Evolutionary conservation across 371 early-diverging fungal species (phyloP), one percentile per base, ranked within the genome.

Genomic region (Chytridiales sp.): DNA sequence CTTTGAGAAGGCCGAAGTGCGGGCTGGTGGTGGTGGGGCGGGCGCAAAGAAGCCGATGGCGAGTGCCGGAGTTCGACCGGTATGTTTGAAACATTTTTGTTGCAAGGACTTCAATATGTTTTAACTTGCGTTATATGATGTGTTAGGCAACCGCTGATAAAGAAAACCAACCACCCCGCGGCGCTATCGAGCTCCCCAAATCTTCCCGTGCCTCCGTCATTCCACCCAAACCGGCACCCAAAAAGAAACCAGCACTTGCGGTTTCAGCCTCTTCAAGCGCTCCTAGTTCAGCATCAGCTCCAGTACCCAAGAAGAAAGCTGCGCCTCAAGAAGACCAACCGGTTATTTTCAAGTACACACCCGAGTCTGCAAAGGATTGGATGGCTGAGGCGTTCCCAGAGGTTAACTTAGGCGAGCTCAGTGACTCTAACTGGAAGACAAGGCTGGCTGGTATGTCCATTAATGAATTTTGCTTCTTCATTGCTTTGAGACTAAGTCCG

Each of bases 381-480:
- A 90, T 53, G 83, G 85, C 35, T 19, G 52, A 56, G 35, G 6
- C 31, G 17, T 57, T 57, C 38, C n/a, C 50, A 2, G 51, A n/a
- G 11, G 11, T 64, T 13, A 29, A 40, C 29, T 70, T 89, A 56
- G 72, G 72, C 1, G 83, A 86, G 31, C 66, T 95, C 40, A 73
- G 73, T 0, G 87, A 88, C 57, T 70, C 85, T 1, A 80, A 79
- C 51, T 97, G 97, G 97, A 97, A 97, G 68, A 74, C 80, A 2
- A 77, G 97, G 19, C 71, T 96, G 62, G 92, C 86, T 61, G 84
- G 79, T 74, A 61, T 26, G 52, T 22, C 35, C 19, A 38, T 21
- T 38, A 15, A 41, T n/a, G n/a, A n/a, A n/a, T n/a, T n/a, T n/a
- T n/a, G n/a, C n/a, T n/a, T n/a, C n/a, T n/a, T n/a, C n/a, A n/a